Conservation (phyloP, 352 stramenopile genomes). For the Globisporangium camurandrum region DNA sequence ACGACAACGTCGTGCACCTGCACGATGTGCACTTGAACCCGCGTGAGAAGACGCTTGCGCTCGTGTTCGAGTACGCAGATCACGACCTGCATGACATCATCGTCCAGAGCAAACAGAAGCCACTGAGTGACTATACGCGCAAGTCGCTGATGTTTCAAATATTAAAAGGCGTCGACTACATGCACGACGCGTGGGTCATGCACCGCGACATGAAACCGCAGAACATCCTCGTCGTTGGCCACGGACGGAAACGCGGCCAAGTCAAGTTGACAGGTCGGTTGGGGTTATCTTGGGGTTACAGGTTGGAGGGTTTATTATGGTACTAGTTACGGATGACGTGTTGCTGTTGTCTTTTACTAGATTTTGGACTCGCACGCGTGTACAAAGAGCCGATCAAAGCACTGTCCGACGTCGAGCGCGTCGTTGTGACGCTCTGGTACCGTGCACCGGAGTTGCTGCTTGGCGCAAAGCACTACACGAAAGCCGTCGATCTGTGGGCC, state of each 20-base stretch:
- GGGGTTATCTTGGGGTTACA: not conserved
- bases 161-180: conserved; percentile 89
- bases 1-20: conserved; percentile 99
- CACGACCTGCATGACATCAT: conserved; percentile 97
- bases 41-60: conserved; percentile 94
- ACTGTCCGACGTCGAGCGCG: conserved; percentile 89
- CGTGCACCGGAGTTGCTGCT: conserved; percentile 97
- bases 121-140: conserved; percentile 86
- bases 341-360: conserved; percentile 12
- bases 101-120: conserved; percentile 82
- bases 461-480: conserved; percentile 91
- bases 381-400: conserved; percentile 88
- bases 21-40: conserved; percentile 85
- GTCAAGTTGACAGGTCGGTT: conserved; percentile 64
- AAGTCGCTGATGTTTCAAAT: conserved; percentile 92
- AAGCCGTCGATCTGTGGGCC: conserved; percentile 95
- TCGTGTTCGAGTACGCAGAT: conserved; percentile 99
- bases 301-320: not conserved
- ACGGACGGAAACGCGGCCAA: conserved; percentile 73
- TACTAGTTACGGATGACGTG: not conserved
- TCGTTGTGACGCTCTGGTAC: conserved; percentile 99
- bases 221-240: conserved; percentile 91
- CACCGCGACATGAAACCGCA: conserved; percentile 96
- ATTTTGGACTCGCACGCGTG: conserved; percentile 82
- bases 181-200: conserved; percentile 91